Percentiles rank a stretch among this genome's conserved stretches.
These are phyloP conservation scores for Crithidia expoeki DNA, from an alignment of 208 protist species.

Conservation along the genomic window DNA sequence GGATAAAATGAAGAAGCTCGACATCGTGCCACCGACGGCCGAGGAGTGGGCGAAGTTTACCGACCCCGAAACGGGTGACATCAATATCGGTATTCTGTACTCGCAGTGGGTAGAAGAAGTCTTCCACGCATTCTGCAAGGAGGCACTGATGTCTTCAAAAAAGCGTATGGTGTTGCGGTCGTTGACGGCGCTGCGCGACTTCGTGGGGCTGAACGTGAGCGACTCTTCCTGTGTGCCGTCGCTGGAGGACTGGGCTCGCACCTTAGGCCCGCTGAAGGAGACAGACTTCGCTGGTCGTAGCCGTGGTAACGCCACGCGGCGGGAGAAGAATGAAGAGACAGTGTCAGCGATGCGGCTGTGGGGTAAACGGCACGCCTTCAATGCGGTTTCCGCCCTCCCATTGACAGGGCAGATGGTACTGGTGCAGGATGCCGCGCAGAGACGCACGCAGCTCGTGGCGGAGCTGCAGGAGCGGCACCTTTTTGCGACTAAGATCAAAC, in stretches of 20 bases:
- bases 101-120: constrained; percentile 33
- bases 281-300: constrained; percentile 26
- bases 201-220: constrained; percentile 26
- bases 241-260: constrained; percentile 45
- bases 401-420: constrained; percentile 42
- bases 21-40: constrained; percentile 36
- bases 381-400: constrained; percentile 37
- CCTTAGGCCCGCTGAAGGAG: constrained; percentile 35
- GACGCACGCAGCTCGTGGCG: constrained; percentile 23
- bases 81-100: constrained; percentile 67
- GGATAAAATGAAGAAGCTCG: constrained; percentile 44
- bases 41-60: constrained; percentile 60
- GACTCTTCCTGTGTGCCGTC: constrained; percentile 47
- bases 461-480: constrained; percentile 44
- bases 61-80: constrained; percentile 59
- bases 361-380: constrained; percentile 2
- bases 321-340: constrained; percentile 17
- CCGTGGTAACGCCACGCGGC: constrained; percentile 9
- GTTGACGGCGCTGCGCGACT: constrained; percentile 16
- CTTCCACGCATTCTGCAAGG: neutral
- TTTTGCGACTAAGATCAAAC: constrained; percentile 58
- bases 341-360: constrained; percentile 13
- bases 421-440: constrained; percentile 22
- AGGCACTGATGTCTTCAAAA: neutral
- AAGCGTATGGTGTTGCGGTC: too few species aligned